phyloP scores from a whole-genome alignment of 495 filamentous ascomycete genomes.

The Aspergillus funiculosus region DNA sequence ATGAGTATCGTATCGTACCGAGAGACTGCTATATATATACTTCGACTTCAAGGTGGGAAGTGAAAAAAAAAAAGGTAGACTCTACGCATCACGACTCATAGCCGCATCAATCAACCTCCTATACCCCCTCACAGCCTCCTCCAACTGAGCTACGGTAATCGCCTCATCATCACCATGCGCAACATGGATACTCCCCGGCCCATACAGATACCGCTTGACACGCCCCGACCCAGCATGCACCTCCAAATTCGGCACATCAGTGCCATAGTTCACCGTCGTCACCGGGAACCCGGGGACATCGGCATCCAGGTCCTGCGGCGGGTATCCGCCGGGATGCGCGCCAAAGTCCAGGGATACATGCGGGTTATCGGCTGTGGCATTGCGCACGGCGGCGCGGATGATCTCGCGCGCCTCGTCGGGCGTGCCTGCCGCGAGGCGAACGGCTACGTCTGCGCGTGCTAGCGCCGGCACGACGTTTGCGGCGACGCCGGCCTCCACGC shows the following conservation, averaged over 20 bases:
- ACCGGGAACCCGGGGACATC: constrained; percentile 81
- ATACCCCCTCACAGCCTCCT: constrained; percentile 64
- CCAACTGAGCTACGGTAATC: constrained; percentile 61
- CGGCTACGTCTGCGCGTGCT: constrained; percentile 59
- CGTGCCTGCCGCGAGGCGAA: constrained; percentile 70
- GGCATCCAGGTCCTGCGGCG: constrained; percentile 67
- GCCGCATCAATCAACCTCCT: constrained; percentile 62
- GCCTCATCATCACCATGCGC: constrained; percentile 85
- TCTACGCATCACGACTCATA: constrained; percentile 37
- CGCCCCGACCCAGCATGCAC: constrained; percentile 18
- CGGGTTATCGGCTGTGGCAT: constrained; percentile 52
- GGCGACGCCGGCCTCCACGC: constrained; percentile 75
- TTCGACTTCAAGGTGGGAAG: neutral
- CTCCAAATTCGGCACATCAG: constrained; percentile 76
- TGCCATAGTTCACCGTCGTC: constrained; percentile 83
- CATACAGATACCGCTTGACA: constrained; percentile 81
- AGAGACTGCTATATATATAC: no score
- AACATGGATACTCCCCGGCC: constrained; percentile 80
- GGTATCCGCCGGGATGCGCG: constrained; percentile 50
- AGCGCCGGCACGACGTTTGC: constrained; percentile 76
- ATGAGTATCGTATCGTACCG: no score
- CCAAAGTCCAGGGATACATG: constrained; percentile 56
- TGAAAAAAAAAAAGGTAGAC: neutral
- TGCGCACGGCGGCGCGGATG: constrained; percentile 49
- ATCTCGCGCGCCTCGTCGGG: constrained; percentile 48